Conservation (phyloP, 2,329 filamentous ascomycete genomes). For the Pseudocercospora cruenta region DNA sequence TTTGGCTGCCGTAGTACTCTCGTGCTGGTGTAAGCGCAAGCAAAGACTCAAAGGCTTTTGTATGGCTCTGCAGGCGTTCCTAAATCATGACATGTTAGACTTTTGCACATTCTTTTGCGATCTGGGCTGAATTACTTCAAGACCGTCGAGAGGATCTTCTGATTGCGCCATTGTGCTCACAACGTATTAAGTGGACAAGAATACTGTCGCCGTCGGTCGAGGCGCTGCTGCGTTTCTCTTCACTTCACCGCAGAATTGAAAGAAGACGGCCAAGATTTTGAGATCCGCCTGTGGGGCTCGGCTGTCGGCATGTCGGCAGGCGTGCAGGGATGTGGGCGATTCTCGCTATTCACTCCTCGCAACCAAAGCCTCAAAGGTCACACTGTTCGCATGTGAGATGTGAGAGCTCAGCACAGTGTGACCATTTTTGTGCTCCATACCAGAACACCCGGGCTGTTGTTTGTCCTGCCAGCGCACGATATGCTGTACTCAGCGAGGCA, state of each 20-base stretch:
- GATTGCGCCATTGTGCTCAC: slow-evolving; percentile 20
- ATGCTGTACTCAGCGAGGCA: neutral
- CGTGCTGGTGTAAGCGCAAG: slow-evolving; percentile 87
- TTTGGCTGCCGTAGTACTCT: slow-evolving; percentile 69
- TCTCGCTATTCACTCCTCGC: neutral
- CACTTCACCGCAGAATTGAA: neutral
- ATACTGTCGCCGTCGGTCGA: neutral
- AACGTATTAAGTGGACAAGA: neutral
- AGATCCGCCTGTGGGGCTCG: neutral
- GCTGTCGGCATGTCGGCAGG: neutral
- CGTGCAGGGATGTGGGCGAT: neutral
- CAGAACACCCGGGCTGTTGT: neutral
- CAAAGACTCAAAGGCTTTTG: slow-evolving; percentile 82
- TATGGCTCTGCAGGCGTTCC: slow-evolving; percentile 59
- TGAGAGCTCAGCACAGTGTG: neutral
- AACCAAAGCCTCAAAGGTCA: neutral
- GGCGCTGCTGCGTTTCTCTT: neutral
- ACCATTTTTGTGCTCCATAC: neutral
- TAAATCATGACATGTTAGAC: slow-evolving; percentile 32
- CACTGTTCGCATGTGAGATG: neutral
- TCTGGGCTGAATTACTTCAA: slow-evolving; percentile 13
- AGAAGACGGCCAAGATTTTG: slow-evolving; percentile 1
- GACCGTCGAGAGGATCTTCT: slow-evolving; percentile 29
- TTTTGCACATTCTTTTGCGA: neutral
- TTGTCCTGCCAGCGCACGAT: neutral